Percentiles rank a stretch among this genome's conserved stretches.
Conservation (phyloP, 2,329 filamentous ascomycete species). For the Ceratocystis papillata region DNA sequence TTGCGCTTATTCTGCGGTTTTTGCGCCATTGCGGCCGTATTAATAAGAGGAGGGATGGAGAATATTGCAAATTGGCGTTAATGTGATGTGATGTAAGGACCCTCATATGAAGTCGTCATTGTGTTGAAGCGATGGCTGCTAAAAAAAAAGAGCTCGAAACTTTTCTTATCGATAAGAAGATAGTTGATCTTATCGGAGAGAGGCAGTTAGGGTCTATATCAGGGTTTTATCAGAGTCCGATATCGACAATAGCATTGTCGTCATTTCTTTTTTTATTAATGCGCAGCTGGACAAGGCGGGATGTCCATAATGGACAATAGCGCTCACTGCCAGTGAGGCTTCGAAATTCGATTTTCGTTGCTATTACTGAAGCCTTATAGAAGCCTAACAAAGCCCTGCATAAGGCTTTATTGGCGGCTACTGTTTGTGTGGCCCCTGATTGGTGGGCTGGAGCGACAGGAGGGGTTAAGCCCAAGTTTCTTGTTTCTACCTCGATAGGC, state of each 20-base stretch:
- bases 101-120: background rate
- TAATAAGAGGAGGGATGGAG: too few species aligned
- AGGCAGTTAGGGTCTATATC: background rate
- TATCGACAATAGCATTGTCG: background rate
- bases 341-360: too few species aligned
- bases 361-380: background rate
- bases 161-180: conserved; percentile 14
- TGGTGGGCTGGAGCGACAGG: background rate
- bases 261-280: background rate
- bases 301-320: background rate
- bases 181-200: too few species aligned
- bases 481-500: too few species aligned
- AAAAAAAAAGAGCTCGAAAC: background rate
- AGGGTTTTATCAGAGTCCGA: background rate
- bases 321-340: too few species aligned
- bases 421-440: background rate
- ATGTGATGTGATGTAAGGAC: too few species aligned
- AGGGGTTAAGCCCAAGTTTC: too few species aligned
- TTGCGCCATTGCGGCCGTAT: conserved; percentile 1
- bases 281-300: background rate
- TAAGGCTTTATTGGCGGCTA: background rate
- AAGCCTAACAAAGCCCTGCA: background rate
- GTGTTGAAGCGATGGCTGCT: background rate
- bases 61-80: background rate
- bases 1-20: conserved; percentile 19